Percentiles rank a stretch among this genome's conserved stretches.
Conservation (phyloP, 257 asterid species). For the Anisodus acutangulus region DNA sequence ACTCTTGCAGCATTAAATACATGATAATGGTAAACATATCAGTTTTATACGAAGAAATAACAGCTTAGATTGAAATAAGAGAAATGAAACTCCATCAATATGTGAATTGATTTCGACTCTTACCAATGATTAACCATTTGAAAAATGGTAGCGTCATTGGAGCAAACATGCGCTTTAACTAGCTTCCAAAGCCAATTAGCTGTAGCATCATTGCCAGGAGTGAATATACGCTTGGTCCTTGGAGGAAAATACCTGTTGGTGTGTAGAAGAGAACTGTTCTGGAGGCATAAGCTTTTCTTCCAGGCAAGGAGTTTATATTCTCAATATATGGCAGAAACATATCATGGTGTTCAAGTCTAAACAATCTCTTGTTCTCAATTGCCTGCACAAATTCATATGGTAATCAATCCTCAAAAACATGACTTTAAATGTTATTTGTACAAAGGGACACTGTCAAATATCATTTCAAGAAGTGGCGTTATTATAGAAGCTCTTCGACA, state of each 20-base stretch:
- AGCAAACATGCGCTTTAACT: slow-evolving; percentile 87
- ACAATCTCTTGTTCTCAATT: slow-evolving; percentile 61
- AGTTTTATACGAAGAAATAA: not conserved
- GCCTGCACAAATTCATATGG: slow-evolving; percentile 48
- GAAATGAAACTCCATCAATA: not conserved
- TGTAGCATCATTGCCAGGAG: slow-evolving; percentile 75
- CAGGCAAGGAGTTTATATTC: slow-evolving; percentile 78
- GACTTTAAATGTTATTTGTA: not conserved
- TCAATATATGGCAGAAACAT: slow-evolving; percentile 75
- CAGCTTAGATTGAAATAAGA: not conserved
- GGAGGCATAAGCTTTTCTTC: slow-evolving; percentile 88
- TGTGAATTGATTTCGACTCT: not conserved
- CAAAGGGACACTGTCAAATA: not conserved
- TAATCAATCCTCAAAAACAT: not conserved
- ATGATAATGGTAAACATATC: not conserved
- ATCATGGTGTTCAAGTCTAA: slow-evolving; percentile 79
- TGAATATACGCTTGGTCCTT: slow-evolving; percentile 58
- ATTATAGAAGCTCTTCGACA: too few species aligned
- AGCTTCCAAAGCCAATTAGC: slow-evolving; percentile 75
- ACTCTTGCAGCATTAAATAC: not conserved
- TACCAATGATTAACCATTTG: slow-evolving; percentile 91
- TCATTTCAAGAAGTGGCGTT: not conserved
- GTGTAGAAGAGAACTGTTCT: slow-evolving; percentile 65
- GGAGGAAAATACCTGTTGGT: slow-evolving; percentile 50
- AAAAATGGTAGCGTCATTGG: slow-evolving; percentile 83